These are phyloP conservation scores for Paramecium octaurelia DNA, from an alignment of 73 alveolate species.

Conservation along the genomic window DNA sequence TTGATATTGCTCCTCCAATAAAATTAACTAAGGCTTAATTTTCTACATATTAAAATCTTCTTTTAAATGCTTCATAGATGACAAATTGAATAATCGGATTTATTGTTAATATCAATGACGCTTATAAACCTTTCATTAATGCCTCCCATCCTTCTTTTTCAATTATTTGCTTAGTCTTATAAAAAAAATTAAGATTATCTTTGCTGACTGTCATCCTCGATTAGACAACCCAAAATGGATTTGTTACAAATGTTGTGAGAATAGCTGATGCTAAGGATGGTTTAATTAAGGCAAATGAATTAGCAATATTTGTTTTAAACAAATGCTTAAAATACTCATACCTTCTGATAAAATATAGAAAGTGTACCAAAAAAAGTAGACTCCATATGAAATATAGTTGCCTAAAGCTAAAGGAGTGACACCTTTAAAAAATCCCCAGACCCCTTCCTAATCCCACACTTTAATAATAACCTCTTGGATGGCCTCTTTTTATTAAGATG, in stretches of 20 bases:
- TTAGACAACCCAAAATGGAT: slow-evolving; percentile 60
- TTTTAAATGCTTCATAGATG: slow-evolving; percentile 28
- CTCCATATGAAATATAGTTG: slow-evolving; percentile 53
- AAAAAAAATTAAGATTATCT: slow-evolving; percentile 31
- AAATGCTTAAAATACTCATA: slow-evolving; percentile 42
- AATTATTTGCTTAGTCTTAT: slow-evolving; percentile 11
- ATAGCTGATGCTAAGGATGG: slow-evolving; percentile 46
- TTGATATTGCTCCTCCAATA: slow-evolving; percentile 56
- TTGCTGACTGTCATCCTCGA: slow-evolving; percentile 13
- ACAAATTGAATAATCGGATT: slow-evolving; percentile 51
- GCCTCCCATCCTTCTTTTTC: slow-evolving; percentile 33
- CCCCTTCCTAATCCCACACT: slow-evolving; percentile 3
- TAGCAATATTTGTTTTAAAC: slow-evolving; percentile 1
- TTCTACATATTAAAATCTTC: neutral
- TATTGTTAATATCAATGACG: slow-evolving; percentile 44
- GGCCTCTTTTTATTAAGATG: neutral
- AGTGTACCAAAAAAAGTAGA: slow-evolving; percentile 53
- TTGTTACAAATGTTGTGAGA: slow-evolving; percentile 39
- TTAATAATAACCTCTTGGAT: neutral
- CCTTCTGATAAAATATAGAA: neutral
- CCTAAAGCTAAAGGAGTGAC: slow-evolving; percentile 45
- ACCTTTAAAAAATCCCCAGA: slow-evolving; percentile 52
- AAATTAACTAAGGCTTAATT: slow-evolving; percentile 16
- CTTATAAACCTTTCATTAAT: slow-evolving; percentile 40
- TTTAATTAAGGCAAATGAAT: slow-evolving; percentile 6